phyloP scores from a whole-genome alignment of 2,329 filamentous ascomycete genomes.

The Fusarium caatingaense region DNA sequence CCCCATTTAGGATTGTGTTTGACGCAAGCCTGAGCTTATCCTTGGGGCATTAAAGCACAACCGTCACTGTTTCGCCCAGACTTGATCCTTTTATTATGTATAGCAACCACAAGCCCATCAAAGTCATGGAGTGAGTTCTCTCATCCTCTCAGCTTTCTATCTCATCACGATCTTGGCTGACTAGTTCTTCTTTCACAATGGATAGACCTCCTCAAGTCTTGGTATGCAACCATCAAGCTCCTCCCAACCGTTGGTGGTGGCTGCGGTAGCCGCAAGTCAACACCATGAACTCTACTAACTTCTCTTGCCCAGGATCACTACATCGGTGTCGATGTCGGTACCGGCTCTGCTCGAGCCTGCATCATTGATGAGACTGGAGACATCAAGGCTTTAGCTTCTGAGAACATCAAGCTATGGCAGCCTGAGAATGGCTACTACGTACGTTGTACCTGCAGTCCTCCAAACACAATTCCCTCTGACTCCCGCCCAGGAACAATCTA shows the following conservation, averaged over 20 bases:
- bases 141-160: conserved; percentile 17
- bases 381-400: conserved; percentile 79
- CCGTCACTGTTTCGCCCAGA: conserved; percentile 19
- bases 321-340: conserved; percentile 95
- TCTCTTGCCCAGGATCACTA: conserved; percentile 63
- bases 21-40: conserved; percentile 31
- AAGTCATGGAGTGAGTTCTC: conserved; percentile 52
- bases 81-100: conserved; percentile 46
- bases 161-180: conserved; percentile 16
- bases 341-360: conserved; percentile 93
- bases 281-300: conserved; percentile 27
- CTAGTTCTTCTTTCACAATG: conserved; percentile 37
- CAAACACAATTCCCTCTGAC: conserved; percentile 10
- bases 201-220: conserved; percentile 51
- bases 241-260: conserved; percentile 13
- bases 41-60: conserved; percentile 34
- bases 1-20: conserved; percentile 39
- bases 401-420: conserved; percentile 85
- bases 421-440: conserved; percentile 81
- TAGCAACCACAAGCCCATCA: conserved; percentile 53
- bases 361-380: conserved; percentile 93
- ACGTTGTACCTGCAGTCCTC: conserved; percentile 43
- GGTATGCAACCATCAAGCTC: conserved; percentile 41
- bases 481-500: conserved; percentile 85
- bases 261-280: neutral